A percentile compares a stretch with the other conserved stretches of the same genome.
phyloP scores from a whole-genome alignment of 1,139 yeast species.

The Dujonia santamariae region DNA sequence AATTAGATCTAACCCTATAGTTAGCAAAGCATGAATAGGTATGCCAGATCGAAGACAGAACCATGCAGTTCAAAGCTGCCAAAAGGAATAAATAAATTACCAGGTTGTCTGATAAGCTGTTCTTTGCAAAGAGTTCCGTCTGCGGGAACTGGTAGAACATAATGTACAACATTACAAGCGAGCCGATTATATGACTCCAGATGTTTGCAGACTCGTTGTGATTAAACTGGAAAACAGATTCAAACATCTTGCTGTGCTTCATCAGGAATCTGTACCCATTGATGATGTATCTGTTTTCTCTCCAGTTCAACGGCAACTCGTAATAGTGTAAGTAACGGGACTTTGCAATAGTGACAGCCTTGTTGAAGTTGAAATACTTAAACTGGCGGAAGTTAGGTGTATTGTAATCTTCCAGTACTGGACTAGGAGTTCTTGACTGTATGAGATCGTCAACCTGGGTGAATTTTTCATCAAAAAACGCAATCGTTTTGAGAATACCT shows the following conservation, averaged over 20 bases:
- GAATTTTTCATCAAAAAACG: conserved; percentile 55
- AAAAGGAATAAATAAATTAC: conserved; percentile 62
- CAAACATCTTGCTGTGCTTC: conserved; percentile 56
- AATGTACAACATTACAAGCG: conserved; percentile 54
- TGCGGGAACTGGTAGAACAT: conserved; percentile 61
- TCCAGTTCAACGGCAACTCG: conserved; percentile 89
- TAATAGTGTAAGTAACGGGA: conserved; percentile 63
- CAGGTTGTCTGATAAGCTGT: conserved; percentile 45
- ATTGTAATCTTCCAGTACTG: conserved; percentile 22
- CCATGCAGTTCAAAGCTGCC: conserved; percentile 74
- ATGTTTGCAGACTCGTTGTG: conserved; percentile 93
- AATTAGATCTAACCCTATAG: conserved; percentile 59
- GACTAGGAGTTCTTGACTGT: conserved; percentile 32
- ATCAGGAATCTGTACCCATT: conserved; percentile 83
- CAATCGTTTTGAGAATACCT: conserved; percentile 51
- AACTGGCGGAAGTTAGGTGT: conserved; percentile 36
- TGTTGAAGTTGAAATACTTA: conserved; percentile 57
- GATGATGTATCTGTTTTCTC: conserved; percentile 83
- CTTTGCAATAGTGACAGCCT: conserved; percentile 56
- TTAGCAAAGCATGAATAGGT: conserved; percentile 80
- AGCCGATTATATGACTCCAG: conserved; percentile 87
- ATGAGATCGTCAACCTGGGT: conserved; percentile 49
- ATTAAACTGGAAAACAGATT: conserved; percentile 50
- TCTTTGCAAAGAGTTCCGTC: conserved; percentile 38
- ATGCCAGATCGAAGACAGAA: conserved; percentile 87